Base-by-base conservation (phyloP, 1,139 yeast genomes). In the Blastobotrys malaysiensis region DNA sequence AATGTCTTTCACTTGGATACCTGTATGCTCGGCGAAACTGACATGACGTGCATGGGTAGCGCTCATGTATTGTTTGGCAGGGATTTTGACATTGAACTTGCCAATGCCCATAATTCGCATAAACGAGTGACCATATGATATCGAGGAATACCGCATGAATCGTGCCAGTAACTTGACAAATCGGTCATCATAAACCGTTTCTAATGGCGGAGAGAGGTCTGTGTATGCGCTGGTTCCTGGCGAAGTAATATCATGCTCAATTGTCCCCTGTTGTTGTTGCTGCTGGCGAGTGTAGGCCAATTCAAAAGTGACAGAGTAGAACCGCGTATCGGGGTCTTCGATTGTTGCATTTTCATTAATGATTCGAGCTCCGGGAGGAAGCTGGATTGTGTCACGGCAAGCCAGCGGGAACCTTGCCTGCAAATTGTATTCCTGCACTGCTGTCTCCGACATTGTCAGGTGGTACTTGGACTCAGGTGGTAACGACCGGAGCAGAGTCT, bases 111-210 rank as follows among this genome's bases (percentile, higher is more conserved):
- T 54, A n/a, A 69, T 57, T 13, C 68, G 61, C 67, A 70, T 63
- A 50, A 70, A 70, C 5, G 71, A 62, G 51, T 67, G 69, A n/a
- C 73, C 73, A 51, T 70, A 70, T 2, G 72, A 66, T 1, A 73
- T 73, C 4, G 71, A 61, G 4, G 72, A 68, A 54, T 61, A 69
- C 18, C 70, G 58, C 60, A 65, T 66, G 54, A 65, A 69, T 48
- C 65, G 65, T 6, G 70, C 69, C 64, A 68, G 61, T 54, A 65
- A 16, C 39, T 31, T 31, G 39, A 31, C 16, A 7, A 31, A n/a
- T 31, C 11, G 39, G 16, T 2, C 39, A 31, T 31, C 11, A 16
- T 31, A 31, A 5, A 31, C 39, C 4, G 16, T 31, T 13, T 31
- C 39, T n/a, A 31, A 2, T n/a, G 39, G 14, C n/a, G 39, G 39